Base-by-base conservation (phyloP, 768 basidiomycete species). In the Crassisporium funariophilum region DNA sequence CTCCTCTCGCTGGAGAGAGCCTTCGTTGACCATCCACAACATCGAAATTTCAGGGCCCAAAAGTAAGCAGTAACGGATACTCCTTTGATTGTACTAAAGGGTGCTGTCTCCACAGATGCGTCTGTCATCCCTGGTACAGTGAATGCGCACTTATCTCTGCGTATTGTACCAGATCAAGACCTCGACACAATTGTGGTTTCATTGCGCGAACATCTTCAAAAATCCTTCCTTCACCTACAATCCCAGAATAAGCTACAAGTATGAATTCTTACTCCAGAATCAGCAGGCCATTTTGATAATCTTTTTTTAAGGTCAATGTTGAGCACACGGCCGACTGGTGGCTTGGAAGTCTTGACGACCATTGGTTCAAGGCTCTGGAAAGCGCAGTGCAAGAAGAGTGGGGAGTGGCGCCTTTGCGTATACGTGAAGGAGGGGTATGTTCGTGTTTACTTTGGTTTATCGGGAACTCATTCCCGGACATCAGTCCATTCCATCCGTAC, bases 291-390 rank as follows among this genome's bases (percentile, higher is more conserved):
- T 20, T 9, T 13, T 17, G 44, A 13, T 44, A 9, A 6, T 42
- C 8, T 29, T 35, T 25, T 21, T 22, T n/a, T 23, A 53, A 94
- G 91, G 75, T 95, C 53, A 76, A 72, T 15, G 82, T 97, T 43
- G 82, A 88, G 34, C 88, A 91, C 49, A 86, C 80, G 2, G 94
- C 93, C 0, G 87, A 94, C 58, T 98, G 95, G 95, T 99, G 95
- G 95, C 76, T 99, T 2, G 93, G 95, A 0, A 83, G 88, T 44
- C 77, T 95, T 31, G 81, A 91, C 44, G 86, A 87, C 48, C 78
- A 78, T 3, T 97, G 90, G 83, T 95, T 95, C 72, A 79, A 83
- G 53, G 84, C 89, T 0, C 75, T 99, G 41, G 91, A 95, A 62
- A 70, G 74, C 29, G 88, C 92, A 16, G 83, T 99, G 0, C 72